Evolutionary conservation across 371 early-diverging fungal species (phyloP).

Genomic region (Capillidium rhysosporum): DNA sequence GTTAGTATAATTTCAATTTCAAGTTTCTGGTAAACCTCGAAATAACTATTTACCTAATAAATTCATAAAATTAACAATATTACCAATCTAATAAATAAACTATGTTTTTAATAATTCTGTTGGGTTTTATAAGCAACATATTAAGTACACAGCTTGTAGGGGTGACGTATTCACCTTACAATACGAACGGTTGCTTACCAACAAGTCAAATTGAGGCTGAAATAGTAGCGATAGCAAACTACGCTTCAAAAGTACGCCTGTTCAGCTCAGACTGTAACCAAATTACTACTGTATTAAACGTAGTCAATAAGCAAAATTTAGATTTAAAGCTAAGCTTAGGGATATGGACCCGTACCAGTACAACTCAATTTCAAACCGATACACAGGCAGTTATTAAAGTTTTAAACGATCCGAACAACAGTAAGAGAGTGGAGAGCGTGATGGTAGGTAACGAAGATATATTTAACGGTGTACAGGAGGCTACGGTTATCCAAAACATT

Average conservation of each 20-base stretch:
- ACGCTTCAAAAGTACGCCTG: not conserved
- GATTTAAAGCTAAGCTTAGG: not conserved
- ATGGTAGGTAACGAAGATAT: conserved; percentile 5
- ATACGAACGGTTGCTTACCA: not conserved
- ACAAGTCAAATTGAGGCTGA: not conserved
- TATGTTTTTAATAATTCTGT: no score
- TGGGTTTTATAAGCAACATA: no score
- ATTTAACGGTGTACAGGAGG: not conserved
- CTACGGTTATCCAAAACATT: not conserved
- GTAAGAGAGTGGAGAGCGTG: not conserved
- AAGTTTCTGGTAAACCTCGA: no score
- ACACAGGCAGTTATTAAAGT: not conserved
- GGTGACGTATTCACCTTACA: conserved; percentile 3
- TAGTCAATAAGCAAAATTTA: not conserved
- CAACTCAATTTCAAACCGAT: not conserved
- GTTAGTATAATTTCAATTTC: no score
- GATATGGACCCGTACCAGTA: not conserved
- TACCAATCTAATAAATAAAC: no score
- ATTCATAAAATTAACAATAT: no score
- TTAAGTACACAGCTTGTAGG: not conserved
- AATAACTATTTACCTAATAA: no score
- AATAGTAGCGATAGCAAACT: not conserved
- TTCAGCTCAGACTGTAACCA: conserved; percentile 3
- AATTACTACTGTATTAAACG: not conserved
- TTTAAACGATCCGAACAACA: not conserved